Conservation (phyloP, 306 rosid species). For the Begonia fuchsioides region DNA sequence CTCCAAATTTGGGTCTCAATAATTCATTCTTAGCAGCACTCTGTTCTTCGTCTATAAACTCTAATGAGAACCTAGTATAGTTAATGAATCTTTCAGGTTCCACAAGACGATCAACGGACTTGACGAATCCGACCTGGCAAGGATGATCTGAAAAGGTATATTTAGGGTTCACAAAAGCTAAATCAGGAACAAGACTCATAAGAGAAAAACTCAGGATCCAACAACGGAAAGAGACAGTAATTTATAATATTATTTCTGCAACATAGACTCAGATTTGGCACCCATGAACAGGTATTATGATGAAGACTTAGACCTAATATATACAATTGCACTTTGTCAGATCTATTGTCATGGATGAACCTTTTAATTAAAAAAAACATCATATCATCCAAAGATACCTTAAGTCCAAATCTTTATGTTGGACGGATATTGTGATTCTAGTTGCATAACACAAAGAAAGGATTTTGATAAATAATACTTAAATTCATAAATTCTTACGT, state of each 20-base stretch:
- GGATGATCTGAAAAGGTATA: slow-evolving; percentile 50
- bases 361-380: neutral
- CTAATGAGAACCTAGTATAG: slow-evolving; percentile 44
- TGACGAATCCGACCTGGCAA: slow-evolving; percentile 46
- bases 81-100: slow-evolving; percentile 46
- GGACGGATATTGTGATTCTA: neutral
- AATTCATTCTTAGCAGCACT: slow-evolving; percentile 11
- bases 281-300: neutral
- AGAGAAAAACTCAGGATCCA: neutral
- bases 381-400: neutral
- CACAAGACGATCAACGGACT: slow-evolving; percentile 43
- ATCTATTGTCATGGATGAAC: neutral
- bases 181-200: slow-evolving; percentile 10
- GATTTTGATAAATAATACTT: neutral
- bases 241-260: neutral
- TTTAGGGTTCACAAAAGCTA: slow-evolving; percentile 13
- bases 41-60: slow-evolving; percentile 48
- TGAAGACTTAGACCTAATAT: neutral
- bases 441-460: neutral
- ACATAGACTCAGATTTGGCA: too few relatives aligned
- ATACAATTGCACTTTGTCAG: neutral
- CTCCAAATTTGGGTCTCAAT: slow-evolving; percentile 69
- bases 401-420: neutral
- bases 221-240: neutral
- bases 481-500: slow-evolving; percentile 33